Evolutionary conservation across 1,284 basidiomycete genomes (phyloP).

Genomic region (Ceratobasidium sp.): DNA sequence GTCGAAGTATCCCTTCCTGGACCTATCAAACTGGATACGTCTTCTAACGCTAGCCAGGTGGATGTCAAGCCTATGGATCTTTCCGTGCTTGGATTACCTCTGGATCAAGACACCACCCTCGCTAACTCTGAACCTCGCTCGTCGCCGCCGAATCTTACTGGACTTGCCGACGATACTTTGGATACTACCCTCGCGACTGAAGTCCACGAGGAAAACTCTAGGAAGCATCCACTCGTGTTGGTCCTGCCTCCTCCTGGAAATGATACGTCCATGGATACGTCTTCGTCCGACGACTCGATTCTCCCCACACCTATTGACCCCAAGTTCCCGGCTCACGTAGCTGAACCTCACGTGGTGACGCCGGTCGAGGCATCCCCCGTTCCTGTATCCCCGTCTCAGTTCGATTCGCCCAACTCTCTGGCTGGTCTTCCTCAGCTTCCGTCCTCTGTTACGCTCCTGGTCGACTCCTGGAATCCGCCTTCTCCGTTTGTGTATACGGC

Average conservation of each 20-base stretch:
- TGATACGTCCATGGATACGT: not conserved
- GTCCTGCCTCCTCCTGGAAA: not conserved
- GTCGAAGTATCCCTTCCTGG: not conserved
- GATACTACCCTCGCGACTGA: not conserved
- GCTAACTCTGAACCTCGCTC: not conserved
- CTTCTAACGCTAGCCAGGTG: not conserved
- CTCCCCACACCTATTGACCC: not conserved
- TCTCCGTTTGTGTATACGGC: not conserved
- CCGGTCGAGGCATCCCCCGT: not conserved
- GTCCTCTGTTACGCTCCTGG: not conserved
- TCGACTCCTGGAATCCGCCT: not conserved
- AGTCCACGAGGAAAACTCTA: not conserved
- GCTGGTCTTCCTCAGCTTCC: not conserved
- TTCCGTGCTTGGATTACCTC: not conserved
- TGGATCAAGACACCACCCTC: not conserved
- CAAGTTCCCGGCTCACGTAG: not conserved
- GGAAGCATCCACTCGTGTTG: not conserved
- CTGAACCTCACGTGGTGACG: not conserved
- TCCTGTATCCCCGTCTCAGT: not conserved
- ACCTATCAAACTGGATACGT: not conserved
- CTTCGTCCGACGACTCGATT: not conserved
- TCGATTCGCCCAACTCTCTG: too few relatives aligned
- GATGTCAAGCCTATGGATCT: not conserved
- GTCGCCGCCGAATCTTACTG: not conserved
- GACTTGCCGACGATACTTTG: not conserved